Evolutionary conservation across 2,329 filamentous ascomycete species (phyloP).

Genomic region (Ceratocystiopsis sp.): DNA sequence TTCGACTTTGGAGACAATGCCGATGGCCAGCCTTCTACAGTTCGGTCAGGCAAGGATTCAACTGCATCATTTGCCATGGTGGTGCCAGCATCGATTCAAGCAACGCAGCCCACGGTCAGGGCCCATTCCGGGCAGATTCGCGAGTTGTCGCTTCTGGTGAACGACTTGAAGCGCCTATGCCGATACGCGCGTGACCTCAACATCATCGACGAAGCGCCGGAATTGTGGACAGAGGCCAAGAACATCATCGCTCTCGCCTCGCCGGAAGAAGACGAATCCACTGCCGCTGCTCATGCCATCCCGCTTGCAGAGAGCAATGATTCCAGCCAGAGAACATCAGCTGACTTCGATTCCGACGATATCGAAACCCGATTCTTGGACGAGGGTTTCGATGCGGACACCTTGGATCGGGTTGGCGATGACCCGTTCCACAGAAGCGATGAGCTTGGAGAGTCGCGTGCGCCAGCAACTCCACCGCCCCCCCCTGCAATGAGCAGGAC

Average conservation of each 20-base stretch:
- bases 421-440: constrained; percentile 24
- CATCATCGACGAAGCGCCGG: constrained; percentile 42
- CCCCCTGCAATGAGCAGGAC: constrained; percentile 27
- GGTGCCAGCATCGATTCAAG: constrained; percentile 66
- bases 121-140: constrained; percentile 72
- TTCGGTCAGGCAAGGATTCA: constrained; percentile 17
- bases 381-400: constrained; percentile 29
- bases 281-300: too few species aligned
- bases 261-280: constrained; percentile 33
- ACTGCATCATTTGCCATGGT: constrained; percentile 35
- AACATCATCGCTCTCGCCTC: constrained; percentile 75
- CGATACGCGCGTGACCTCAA: constrained; percentile 51
- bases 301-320: too few species aligned
- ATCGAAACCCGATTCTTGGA: constrained; percentile 28
- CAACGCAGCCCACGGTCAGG: constrained; percentile 65
- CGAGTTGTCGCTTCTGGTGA: constrained; percentile 65
- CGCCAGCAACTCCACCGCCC: neutral
- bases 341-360: constrained; percentile 23
- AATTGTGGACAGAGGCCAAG: constrained; percentile 65
- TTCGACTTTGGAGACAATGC: constrained; percentile 1
- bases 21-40: neutral
- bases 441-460: constrained; percentile 6
- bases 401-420: constrained; percentile 26
- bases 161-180: constrained; percentile 64
- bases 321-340: constrained; percentile 10